Evolutionary conservation across 768 basidiomycete genomes (phyloP).

Genomic region (Mycena albidolilacea): DNA sequence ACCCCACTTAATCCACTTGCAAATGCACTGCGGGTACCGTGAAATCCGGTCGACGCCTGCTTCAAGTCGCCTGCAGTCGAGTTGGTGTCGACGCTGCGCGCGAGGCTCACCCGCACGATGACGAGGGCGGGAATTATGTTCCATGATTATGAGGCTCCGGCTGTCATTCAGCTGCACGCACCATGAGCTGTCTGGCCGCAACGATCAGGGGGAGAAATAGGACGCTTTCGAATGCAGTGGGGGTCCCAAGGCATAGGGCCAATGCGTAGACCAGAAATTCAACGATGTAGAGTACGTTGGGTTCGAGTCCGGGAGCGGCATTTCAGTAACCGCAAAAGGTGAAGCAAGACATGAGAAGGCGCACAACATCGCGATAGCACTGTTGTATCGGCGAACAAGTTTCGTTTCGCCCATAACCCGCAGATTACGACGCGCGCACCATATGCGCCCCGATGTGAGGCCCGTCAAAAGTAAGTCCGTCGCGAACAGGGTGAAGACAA

Average conservation of each 20-base stretch:
- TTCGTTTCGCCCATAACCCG: background rate
- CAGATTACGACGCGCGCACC: slow-evolving; percentile 11
- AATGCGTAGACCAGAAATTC: background rate
- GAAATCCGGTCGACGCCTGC: background rate
- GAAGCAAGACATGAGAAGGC: background rate
- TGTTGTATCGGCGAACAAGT: background rate
- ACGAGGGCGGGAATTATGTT: background rate
- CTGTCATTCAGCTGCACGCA: background rate
- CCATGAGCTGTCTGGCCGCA: background rate
- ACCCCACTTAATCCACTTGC: no score
- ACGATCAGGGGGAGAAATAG: background rate
- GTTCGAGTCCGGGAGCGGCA: background rate
- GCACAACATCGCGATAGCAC: background rate
- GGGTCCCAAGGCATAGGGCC: background rate
- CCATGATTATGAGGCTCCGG: background rate
- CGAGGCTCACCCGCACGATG: background rate
- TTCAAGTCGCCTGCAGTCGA: background rate
- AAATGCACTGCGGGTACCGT: no score
- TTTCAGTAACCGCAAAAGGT: background rate
- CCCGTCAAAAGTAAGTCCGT: slow-evolving; percentile 9
- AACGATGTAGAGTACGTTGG: background rate
- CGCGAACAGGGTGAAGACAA: background rate
- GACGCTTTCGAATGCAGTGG: background rate
- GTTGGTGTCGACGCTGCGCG: background rate
- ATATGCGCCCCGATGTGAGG: slow-evolving; percentile 12